Evolutionary conservation across 441 rosid species (phyloP).

Genomic region (Isatis lusitanica): DNA sequence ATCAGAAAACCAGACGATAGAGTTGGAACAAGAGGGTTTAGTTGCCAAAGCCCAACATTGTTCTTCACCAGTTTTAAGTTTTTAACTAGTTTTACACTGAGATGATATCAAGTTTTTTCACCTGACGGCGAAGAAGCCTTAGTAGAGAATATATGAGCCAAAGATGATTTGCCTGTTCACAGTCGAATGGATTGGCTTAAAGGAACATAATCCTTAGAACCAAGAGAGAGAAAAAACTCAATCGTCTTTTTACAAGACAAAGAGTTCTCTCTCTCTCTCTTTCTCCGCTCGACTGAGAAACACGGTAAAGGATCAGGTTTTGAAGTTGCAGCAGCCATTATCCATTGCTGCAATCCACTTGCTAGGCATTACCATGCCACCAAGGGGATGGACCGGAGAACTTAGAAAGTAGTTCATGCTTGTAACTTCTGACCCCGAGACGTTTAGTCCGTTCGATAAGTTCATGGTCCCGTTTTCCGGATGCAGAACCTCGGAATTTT

Average conservation of each 20-base stretch:
- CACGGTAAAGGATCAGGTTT: conserved; percentile 42
- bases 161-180: conserved; percentile 92
- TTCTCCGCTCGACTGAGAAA: conserved; percentile 43
- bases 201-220: conserved; percentile 34
- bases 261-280: conserved; percentile 4
- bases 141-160: conserved; percentile 57
- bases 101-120: conserved; percentile 12
- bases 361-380: conserved; percentile 58
- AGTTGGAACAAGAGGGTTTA: conserved; percentile 21
- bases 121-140: conserved; percentile 30
- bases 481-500: conserved; percentile 73
- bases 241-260: conserved; percentile 14
- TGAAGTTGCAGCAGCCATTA: conserved; percentile 51
- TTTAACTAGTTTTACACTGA: conserved; percentile 10
- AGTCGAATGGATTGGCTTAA: conserved; percentile 42
- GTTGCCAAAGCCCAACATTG: conserved; percentile 17
- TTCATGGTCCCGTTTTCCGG: conserved; percentile 60
- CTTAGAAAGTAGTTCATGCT: conserved; percentile 50
- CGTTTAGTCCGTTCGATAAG: conserved; percentile 50
- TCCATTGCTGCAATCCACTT: conserved; percentile 63
- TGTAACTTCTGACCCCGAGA: conserved; percentile 73
- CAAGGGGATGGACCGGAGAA: conserved; percentile 46
- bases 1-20: not conserved
- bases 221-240: conserved; percentile 28
- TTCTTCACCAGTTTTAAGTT: conserved; percentile 18